A percentile compares a stretch with the other conserved stretches of the same genome.
phyloP scores from a whole-genome alignment of 345 rosid genomes.

The Murraya koenigii region DNA sequence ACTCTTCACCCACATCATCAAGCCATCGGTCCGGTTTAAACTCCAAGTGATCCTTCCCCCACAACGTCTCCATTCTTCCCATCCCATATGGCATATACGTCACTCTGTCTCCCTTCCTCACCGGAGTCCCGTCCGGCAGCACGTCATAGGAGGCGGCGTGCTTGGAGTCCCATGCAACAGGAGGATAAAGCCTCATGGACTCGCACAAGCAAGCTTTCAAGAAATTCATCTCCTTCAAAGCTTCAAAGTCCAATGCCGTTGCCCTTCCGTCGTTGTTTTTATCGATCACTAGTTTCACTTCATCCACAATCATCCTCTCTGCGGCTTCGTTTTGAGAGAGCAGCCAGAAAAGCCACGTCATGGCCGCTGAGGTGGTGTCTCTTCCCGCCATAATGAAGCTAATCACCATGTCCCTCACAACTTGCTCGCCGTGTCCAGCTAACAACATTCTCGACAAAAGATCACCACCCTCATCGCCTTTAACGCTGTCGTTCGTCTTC shows the following conservation, averaged over 20 bases:
- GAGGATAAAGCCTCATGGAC: slow-evolving; percentile 71
- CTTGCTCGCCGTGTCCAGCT: slow-evolving; percentile 43
- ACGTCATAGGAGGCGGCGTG: slow-evolving; percentile 48
- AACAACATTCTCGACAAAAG: slow-evolving; percentile 52
- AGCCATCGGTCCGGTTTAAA: slow-evolving; percentile 73
- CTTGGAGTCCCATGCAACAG: slow-evolving; percentile 75
- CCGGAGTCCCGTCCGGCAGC: slow-evolving; percentile 64
- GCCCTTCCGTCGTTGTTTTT: not conserved
- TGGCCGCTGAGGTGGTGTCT: slow-evolving; percentile 65
- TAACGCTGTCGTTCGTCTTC: slow-evolving; percentile 15
- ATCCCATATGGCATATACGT: slow-evolving; percentile 64
- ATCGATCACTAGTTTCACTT: slow-evolving; percentile 24
- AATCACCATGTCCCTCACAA: slow-evolving; percentile 54
- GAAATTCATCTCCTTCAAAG: slow-evolving; percentile 45
- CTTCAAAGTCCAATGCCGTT: slow-evolving; percentile 28
- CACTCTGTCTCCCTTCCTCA: slow-evolving; percentile 50
- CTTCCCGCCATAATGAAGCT: slow-evolving; percentile 76
- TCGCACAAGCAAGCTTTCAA: slow-evolving; percentile 63
- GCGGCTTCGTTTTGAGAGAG: slow-evolving; percentile 33
- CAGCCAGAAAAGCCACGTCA: slow-evolving; percentile 77
- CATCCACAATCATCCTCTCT: slow-evolving; percentile 31
- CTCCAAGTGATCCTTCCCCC: slow-evolving; percentile 64
- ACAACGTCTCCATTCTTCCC: slow-evolving; percentile 73
- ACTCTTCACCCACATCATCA: slow-evolving; percentile 8
- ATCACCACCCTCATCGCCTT: slow-evolving; percentile 18